These are phyloP conservation scores for Rickenella mellea DNA, from an alignment of 768 basidiomycete species.

Conservation along the genomic window DNA sequence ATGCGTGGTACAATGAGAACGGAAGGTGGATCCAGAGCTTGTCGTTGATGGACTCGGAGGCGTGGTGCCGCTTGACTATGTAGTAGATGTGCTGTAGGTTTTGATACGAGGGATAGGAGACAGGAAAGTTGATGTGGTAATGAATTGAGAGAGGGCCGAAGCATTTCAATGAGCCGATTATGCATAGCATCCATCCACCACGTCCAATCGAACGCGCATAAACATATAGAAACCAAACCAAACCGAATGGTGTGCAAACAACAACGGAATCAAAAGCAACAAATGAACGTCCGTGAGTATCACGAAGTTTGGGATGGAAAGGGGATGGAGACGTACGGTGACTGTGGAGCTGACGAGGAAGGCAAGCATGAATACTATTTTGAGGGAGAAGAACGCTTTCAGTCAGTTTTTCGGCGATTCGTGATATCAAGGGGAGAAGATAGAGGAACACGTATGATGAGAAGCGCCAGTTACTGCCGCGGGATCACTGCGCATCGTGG, in stretches of 20 bases:
- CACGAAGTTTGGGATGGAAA: no score
- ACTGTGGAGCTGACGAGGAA: conserved; percentile 78
- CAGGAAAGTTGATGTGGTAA: no score
- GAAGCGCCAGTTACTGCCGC: no score
- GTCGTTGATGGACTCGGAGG: conserved; percentile 52
- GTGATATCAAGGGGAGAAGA: conserved; percentile 1
- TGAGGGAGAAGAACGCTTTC: conserved; percentile 1
- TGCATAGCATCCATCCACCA: no score
- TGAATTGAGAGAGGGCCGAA: no score
- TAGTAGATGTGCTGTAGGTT: conserved; percentile 81
- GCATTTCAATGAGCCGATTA: no score
- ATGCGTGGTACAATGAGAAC: conserved; percentile 93
- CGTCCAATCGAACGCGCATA: no score
- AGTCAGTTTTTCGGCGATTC: neutral
- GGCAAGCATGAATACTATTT: conserved; percentile 72
- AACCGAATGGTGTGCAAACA: neutral
- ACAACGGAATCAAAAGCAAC: no score
- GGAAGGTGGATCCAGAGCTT: conserved; percentile 94
- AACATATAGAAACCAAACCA: conserved; percentile 34
- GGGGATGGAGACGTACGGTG: conserved; percentile 21
- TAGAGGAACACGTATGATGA: no score
- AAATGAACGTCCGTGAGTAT: no score
- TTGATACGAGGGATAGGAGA: conserved; percentile 24
- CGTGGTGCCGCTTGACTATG: conserved; percentile 80
- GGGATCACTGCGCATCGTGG: conserved; percentile 21